Conservation (phyloP, 2,329 filamentous ascomycete species). For the Nemania abortiva region DNA sequence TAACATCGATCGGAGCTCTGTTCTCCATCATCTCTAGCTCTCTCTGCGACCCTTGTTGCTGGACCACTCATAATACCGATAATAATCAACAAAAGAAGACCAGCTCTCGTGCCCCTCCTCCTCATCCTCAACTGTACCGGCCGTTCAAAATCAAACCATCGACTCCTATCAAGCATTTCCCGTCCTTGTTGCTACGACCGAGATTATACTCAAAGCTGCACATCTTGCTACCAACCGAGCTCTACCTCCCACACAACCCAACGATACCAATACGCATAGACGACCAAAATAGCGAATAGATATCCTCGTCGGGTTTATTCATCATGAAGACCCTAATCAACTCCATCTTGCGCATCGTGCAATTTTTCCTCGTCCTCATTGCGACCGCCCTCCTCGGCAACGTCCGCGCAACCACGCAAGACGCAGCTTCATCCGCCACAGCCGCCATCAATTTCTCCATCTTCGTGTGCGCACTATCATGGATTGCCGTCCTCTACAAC, state of each 20-base stretch:
- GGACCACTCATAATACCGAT: conserved; percentile 21
- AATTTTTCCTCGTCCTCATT: conserved; percentile 66
- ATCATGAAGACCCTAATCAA: conserved; percentile 55
- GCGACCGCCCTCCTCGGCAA: conserved; percentile 69
- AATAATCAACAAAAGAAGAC: conserved; percentile 34
- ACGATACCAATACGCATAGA: background rate
- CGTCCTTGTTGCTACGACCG: conserved; percentile 11
- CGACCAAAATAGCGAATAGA: conserved; percentile 3
- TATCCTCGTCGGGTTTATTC: background rate
- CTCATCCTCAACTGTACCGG: conserved; percentile 3
- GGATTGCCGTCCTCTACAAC: conserved; percentile 70
- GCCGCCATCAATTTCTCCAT: conserved; percentile 73
- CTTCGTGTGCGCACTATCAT: conserved; percentile 75
- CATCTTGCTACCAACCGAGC: conserved; percentile 3
- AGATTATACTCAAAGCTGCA: background rate
- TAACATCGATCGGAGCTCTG: conserved; percentile 15
- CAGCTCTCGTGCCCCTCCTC: background rate
- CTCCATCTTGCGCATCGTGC: conserved; percentile 60
- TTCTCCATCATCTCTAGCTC: background rate
- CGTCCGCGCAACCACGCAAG: conserved; percentile 64
- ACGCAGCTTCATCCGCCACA: conserved; percentile 57
- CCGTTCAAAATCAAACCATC: background rate
- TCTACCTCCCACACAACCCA: background rate
- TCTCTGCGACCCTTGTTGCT: conserved; percentile 21
- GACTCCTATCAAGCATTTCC: background rate